phyloP scores from a whole-genome alignment of 169 alveolate genomes.

The Cryptosporidium sp. region DNA sequence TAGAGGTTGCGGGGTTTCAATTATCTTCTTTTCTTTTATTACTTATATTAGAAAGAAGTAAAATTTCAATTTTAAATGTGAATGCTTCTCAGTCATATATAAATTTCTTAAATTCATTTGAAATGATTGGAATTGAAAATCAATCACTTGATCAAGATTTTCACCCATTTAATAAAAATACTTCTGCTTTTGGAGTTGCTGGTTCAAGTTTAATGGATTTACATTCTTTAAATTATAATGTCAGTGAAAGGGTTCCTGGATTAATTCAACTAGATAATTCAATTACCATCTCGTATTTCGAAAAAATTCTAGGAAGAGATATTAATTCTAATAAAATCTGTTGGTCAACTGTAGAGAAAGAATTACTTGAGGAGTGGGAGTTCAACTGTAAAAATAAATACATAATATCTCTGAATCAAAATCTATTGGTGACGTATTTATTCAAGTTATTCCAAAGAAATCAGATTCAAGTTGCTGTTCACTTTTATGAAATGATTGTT shows the following conservation, averaged over 20 bases:
- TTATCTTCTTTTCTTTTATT: slow-evolving; percentile 33
- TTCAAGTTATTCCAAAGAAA: slow-evolving; percentile 36
- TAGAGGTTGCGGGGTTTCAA: slow-evolving; percentile 54
- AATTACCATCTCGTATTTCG: slow-evolving; percentile 37
- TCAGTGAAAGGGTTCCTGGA: slow-evolving; percentile 44
- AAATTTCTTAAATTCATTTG: slow-evolving; percentile 59
- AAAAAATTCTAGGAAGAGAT: neutral
- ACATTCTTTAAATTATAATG: neutral
- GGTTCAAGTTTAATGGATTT: slow-evolving; percentile 6
- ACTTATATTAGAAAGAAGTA: slow-evolving; percentile 51
- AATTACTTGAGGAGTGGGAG: slow-evolving; percentile 36
- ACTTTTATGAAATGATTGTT: slow-evolving; percentile 18
- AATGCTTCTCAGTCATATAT: slow-evolving; percentile 18
- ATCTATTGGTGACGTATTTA: slow-evolving; percentile 30
- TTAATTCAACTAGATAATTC: slow-evolving; percentile 42
- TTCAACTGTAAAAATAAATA: neutral
- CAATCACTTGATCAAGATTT: neutral
- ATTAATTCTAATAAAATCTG: neutral
- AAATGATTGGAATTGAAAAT: slow-evolving; percentile 25
- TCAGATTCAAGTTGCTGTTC: slow-evolving; percentile 23
- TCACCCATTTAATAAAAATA: neutral
- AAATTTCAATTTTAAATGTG: neutral
- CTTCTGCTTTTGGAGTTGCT: slow-evolving; percentile 33
- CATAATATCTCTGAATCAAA: slow-evolving; percentile 6
- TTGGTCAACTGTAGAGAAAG: slow-evolving; percentile 32